Base-by-base conservation (phyloP, 2,329 filamentous ascomycete species). In the Plenodomus tracheiphilus region DNA sequence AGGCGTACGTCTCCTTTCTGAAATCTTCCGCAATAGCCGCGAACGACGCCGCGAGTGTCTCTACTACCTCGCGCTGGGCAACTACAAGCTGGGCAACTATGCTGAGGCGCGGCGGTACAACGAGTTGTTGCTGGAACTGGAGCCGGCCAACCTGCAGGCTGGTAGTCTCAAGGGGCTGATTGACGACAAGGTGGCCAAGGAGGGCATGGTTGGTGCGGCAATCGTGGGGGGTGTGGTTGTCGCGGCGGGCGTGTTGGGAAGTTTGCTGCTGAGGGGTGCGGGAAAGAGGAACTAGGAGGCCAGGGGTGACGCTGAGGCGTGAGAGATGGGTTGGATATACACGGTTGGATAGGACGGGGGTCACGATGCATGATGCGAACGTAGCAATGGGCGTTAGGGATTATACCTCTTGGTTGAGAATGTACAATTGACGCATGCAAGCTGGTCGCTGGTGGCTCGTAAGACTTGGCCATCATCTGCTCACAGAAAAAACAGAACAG, bases 41-140 rank as follows among this genome's bases (percentile, higher is more conserved):
- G 94, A 97, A 75, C 89, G 94, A 64, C 87, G 94, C 69, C 87
- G 94, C 68, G 94, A 99, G 81, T 99, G 94, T 70, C 88, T 99
- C 53, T 99, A 97, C 80, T 99, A 99, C 76, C 86, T 99, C 45
- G 94, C 91, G 20, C 84, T 99, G 25, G 94, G 94, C 56, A 96
- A 97, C 80, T 97, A 93, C 83, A 97, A 97, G 79, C 85, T 99
- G 39, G 93, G 92, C 54, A 97, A 97, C 81, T 99, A 97, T 74
- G 91, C 87, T 53, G 94, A 99, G 71, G 93, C 93, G 51, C 83
- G 93, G 66, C 83, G 90, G 69, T 97, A 97, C 77, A 99, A 99
- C 74, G 93, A 97, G 68, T 81, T 93, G 41, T 79, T 99, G 53
- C 76, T 97, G 45, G 91, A 97, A 54, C 87, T 93, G 71, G 94